Percentiles rank a stretch among this genome's conserved stretches.
Evolutionary conservation across 73 alveolate species (phyloP).

Genomic region (Paramecium primaurelia): DNA sequence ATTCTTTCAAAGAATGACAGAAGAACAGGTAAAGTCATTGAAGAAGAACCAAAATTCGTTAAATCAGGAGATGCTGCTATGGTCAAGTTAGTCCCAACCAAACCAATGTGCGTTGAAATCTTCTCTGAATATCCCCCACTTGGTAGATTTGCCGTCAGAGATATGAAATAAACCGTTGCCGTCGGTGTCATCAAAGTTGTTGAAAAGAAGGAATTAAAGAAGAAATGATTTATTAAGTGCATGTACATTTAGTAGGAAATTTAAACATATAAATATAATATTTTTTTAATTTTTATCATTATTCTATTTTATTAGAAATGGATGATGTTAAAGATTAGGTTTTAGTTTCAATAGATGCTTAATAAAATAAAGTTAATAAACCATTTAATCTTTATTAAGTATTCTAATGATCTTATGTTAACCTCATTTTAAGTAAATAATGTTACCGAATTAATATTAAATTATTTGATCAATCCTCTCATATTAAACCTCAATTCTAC

Average conservation of each 20-base stretch:
- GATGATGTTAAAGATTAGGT: background rate
- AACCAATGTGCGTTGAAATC: slow-evolving; percentile 91
- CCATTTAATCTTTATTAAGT: too few species aligned
- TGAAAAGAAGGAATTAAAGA: slow-evolving; percentile 24
- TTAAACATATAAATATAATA: too few species aligned
- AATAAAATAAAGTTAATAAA: too few species aligned
- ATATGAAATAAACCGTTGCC: slow-evolving; percentile 96
- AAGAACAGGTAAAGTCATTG: slow-evolving; percentile 86
- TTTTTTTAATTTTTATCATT: background rate
- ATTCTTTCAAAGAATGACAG: slow-evolving; percentile 82
- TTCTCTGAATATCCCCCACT: slow-evolving; percentile 89
- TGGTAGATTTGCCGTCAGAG: slow-evolving; percentile 98
- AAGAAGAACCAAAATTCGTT: slow-evolving; percentile 87
- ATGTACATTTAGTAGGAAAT: background rate
- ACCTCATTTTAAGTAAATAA: too few species aligned
- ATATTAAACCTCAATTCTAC: too few species aligned
- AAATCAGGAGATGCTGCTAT: slow-evolving; percentile 90
- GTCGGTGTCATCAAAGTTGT: slow-evolving; percentile 85
- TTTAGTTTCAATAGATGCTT: too few species aligned
- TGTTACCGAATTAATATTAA: too few species aligned
- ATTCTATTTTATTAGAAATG: background rate
- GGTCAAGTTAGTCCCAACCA: slow-evolving; percentile 82
- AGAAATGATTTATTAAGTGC: background rate
- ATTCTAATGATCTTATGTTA: too few species aligned
- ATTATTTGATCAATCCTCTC: background rate